A percentile compares a stretch with the other conserved stretches of the same genome.
Evolutionary conservation across 2,329 filamentous ascomycete genomes (phyloP).

Genomic region (Phialophora verrucosa): DNA sequence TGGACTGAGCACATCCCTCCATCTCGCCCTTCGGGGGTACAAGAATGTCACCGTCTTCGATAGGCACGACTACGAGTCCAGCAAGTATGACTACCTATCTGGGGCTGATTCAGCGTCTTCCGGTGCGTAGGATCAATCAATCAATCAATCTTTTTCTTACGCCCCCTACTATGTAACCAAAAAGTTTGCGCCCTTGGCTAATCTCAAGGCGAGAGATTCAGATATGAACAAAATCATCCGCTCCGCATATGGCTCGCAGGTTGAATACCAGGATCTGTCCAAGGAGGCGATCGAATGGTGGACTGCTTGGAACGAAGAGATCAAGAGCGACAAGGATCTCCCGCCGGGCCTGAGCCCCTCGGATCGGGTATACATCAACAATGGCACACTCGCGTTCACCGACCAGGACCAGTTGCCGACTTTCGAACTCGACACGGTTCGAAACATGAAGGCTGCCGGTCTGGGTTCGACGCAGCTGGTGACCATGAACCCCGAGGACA

Average conservation of each 20-base stretch:
- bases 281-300: conserved; percentile 52
- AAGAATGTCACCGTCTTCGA: conserved; percentile 57
- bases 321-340: conserved; percentile 41
- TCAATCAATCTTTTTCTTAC: no score
- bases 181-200: no score
- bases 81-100: conserved; percentile 49
- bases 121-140: conserved; percentile 2
- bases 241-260: conserved; percentile 50
- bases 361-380: conserved; percentile 50
- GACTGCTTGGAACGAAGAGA: conserved; percentile 55
- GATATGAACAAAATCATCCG: conserved; percentile 44
- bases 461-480: conserved; percentile 46
- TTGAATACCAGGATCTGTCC: conserved; percentile 55
- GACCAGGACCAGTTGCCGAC: conserved; percentile 22
- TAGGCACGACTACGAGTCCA: conserved; percentile 51
- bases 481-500: conserved; percentile 42
- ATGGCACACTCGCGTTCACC: conserved; percentile 42
- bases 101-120: conserved; percentile 53
- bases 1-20: conserved; percentile 51
- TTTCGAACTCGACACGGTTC: conserved; percentile 48
- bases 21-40: conserved; percentile 51
- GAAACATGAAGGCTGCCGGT: conserved; percentile 47
- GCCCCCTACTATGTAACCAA: no score
- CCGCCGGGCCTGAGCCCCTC: conserved; percentile 48
- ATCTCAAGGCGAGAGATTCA: background rate